Conservation (phyloP, 495 filamentous ascomycete species). For the Glonium stellatum region DNA sequence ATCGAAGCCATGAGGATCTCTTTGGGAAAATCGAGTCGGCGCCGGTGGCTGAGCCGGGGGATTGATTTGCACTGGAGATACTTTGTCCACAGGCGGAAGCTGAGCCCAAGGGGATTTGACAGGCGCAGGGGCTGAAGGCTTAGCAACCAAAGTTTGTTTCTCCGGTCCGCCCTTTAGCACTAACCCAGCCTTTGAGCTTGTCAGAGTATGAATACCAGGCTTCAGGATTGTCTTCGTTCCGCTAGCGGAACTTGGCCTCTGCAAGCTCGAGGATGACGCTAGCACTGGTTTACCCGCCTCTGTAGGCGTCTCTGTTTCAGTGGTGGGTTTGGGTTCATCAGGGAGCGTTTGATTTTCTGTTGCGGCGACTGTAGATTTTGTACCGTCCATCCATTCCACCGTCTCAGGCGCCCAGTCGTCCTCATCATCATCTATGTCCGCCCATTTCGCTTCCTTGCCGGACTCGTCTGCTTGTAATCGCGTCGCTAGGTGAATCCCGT, state of each 20-base stretch:
- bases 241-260: conserved; percentile 22
- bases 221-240: conserved; percentile 40
- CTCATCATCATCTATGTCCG: conserved; percentile 97
- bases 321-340: conserved; percentile 25
- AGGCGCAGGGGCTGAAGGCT: conserved; percentile 66
- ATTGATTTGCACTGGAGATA: conserved; percentile 57
- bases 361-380: conserved; percentile 75
- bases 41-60: conserved; percentile 35
- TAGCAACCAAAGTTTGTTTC: conserved; percentile 70
- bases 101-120: conserved; percentile 87
- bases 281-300: conserved; percentile 11
- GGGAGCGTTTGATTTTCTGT: conserved; percentile 42
- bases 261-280: conserved; percentile 9
- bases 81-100: conserved; percentile 75
- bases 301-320: conserved; percentile 36
- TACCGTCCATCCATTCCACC: conserved; percentile 96
- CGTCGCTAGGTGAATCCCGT: conserved; percentile 92
- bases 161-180: conserved; percentile 62
- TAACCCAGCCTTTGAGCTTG: conserved; percentile 31
- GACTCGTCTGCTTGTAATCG: conserved; percentile 76
- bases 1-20: conserved; percentile 35
- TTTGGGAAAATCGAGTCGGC: conserved; percentile 24
- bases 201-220: conserved; percentile 27
- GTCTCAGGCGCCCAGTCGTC: conserved; percentile 96
- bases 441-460: conserved; percentile 87